Evolutionary conservation across 495 filamentous ascomycete genomes (phyloP).

Genomic region (Friedmanniomyces simplex): DNA sequence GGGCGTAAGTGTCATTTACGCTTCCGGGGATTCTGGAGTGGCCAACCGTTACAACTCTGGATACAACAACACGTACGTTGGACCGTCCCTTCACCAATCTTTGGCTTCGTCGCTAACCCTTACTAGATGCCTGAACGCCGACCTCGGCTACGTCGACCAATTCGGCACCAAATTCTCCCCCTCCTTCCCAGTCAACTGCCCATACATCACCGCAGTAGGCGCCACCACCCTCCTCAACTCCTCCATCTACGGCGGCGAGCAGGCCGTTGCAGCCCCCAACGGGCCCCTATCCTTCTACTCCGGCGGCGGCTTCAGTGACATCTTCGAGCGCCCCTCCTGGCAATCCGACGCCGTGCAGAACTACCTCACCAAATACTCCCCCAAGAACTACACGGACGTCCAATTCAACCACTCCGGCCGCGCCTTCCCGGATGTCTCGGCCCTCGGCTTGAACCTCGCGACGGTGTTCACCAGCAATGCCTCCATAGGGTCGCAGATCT

Average conservation of each 20-base stretch:
- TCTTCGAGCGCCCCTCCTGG: constrained; percentile 49
- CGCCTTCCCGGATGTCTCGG: constrained; percentile 55
- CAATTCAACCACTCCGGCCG: constrained; percentile 50
- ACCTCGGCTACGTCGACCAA: constrained; percentile 13
- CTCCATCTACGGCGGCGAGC: constrained; percentile 13
- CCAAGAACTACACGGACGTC: constrained; percentile 36
- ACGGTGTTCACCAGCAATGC: constrained; percentile 1
- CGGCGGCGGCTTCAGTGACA: constrained; percentile 58
- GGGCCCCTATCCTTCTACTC: constrained; percentile 25
- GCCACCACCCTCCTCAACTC: constrained; percentile 21
- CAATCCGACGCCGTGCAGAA: constrained; percentile 43
- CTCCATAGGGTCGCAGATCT: not conserved
- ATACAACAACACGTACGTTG: constrained; percentile 15
- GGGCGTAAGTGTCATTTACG: constrained; percentile 17
- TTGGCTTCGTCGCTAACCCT: not conserved
- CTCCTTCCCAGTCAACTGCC: constrained; percentile 43
- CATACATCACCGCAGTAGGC: constrained; percentile 43
- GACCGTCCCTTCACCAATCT: not conserved
- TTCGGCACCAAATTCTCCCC: constrained; percentile 35
- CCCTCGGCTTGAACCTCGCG: constrained; percentile 24
- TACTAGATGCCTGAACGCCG: constrained; percentile 28
- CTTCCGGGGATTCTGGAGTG: constrained; percentile 13
- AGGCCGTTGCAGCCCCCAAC: constrained; percentile 29
- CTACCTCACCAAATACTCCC: constrained; percentile 41
- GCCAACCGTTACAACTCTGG: constrained; percentile 18